Conservation (phyloP, 768 basidiomycete genomes). For the Nidularia pulvinata region DNA sequence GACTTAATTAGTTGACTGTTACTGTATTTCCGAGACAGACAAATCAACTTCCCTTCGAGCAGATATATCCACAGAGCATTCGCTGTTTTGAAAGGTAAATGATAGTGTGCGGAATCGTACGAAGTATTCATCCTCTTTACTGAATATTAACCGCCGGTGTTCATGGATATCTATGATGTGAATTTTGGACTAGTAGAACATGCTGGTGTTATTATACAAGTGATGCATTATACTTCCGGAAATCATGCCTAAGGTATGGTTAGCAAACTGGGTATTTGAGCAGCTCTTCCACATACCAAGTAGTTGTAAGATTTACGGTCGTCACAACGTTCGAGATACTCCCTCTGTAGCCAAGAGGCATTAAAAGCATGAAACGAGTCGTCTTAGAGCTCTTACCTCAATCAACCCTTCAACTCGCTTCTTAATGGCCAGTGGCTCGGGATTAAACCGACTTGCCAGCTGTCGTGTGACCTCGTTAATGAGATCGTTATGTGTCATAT, state of each 20-base stretch:
- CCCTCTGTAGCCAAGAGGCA: conserved; percentile 56
- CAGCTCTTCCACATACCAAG: conserved; percentile 33
- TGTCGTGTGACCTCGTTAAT: conserved; percentile 91
- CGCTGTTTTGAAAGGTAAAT: too few species aligned
- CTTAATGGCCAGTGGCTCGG: conserved; percentile 87
- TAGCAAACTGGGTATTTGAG: neutral
- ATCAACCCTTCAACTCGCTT: conserved; percentile 92
- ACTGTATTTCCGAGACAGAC: too few species aligned
- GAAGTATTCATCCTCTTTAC: too few species aligned
- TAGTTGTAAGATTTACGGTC: conserved; percentile 91
- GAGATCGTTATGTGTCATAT: conserved; percentile 85
- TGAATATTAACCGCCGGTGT: too few species aligned
- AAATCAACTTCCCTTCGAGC: too few species aligned
- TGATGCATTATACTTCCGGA: too few species aligned
- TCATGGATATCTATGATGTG: too few species aligned
- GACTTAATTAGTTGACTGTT: too few species aligned
- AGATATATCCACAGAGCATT: too few species aligned
- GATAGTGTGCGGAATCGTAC: too few species aligned
- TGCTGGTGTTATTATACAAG: too few species aligned
- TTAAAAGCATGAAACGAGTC: neutral
- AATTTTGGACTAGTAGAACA: too few species aligned
- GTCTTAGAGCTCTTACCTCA: conserved; percentile 55
- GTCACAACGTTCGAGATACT: conserved; percentile 90
- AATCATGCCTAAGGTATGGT: neutral
- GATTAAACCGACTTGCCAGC: conserved; percentile 80